Percentiles rank a stretch among this genome's conserved stretches.
Conservation (phyloP, 2,329 filamentous ascomycete species). For the Microdochium bolleyi region DNA sequence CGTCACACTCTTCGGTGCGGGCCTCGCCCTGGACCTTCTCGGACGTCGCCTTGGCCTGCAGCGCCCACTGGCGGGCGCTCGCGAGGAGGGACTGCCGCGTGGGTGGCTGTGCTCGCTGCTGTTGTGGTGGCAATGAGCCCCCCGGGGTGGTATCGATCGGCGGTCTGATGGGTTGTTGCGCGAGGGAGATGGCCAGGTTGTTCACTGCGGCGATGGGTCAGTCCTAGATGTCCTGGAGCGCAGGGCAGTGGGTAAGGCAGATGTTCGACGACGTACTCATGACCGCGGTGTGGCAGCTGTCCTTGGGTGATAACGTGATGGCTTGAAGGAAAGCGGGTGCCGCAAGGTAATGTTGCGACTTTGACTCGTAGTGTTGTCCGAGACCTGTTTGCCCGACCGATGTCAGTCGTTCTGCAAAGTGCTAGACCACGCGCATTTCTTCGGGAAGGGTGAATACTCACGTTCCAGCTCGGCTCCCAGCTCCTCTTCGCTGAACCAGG, state of each 20-base stretch:
- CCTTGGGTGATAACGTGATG: constrained; percentile 55
- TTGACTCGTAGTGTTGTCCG: constrained; percentile 66
- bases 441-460: constrained; percentile 7
- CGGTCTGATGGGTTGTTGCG: constrained; percentile 48
- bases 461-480: constrained; percentile 68
- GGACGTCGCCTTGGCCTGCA: constrained; percentile 64
- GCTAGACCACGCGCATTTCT: background rate
- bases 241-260: background rate
- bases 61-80: constrained; percentile 70
- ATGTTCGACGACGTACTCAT: constrained; percentile 48
- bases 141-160: constrained; percentile 13
- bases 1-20: constrained; percentile 71
- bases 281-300: constrained; percentile 69
- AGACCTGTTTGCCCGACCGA: constrained; percentile 49
- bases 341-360: constrained; percentile 70
- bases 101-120: constrained; percentile 24
- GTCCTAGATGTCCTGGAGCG: background rate
- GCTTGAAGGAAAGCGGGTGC: constrained; percentile 84
- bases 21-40: constrained; percentile 56
- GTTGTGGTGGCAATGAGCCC: constrained; percentile 20
- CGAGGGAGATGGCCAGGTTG: constrained; percentile 67
- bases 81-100: constrained; percentile 56
- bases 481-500: constrained; percentile 64
- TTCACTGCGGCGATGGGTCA: constrained; percentile 49
- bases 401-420: constrained; percentile 14